Conservation (phyloP, 148 eudicot species). For the Camellia granthamiana region DNA sequence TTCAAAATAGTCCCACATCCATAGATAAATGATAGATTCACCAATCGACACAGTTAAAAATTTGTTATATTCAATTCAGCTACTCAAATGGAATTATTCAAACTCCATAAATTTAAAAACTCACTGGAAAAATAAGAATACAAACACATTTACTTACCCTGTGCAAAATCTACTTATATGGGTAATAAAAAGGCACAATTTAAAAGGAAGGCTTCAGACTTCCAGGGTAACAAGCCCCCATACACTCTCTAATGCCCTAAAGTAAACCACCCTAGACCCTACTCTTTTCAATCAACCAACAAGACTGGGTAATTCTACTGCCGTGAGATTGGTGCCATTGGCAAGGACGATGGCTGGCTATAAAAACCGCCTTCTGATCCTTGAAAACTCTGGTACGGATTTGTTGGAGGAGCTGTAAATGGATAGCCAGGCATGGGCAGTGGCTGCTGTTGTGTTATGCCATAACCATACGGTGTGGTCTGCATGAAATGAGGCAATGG, state of each 20-base stretch:
- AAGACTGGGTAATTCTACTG: constrained; percentile 12
- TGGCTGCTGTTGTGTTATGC: constrained; percentile 39
- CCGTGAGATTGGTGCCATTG: constrained; percentile 63
- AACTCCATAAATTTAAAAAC: constrained; percentile 22
- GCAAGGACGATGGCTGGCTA: constrained; percentile 47
- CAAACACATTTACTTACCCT: constrained; percentile 26
- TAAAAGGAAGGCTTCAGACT: constrained; percentile 9
- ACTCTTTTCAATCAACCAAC: too few species aligned
- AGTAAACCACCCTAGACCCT: too few species aligned
- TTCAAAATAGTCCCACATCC: not conserved
- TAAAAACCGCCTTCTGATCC: constrained; percentile 64
- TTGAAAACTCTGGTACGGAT: constrained; percentile 50
- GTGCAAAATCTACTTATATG: constrained; percentile 26
- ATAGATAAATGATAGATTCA: not conserved
- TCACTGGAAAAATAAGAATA: constrained; percentile 16
- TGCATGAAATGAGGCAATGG: constrained; percentile 58
- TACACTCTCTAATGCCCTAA: too few species aligned
- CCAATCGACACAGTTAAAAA: not conserved
- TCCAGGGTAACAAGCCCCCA: not conserved
- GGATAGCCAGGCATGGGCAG: constrained; percentile 40
- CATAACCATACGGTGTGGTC: constrained; percentile 49
- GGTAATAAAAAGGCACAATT: constrained; percentile 16
- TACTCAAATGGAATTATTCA: not conserved
- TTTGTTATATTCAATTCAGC: not conserved
- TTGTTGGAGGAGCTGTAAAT: constrained; percentile 35